A percentile compares a stretch with the other conserved stretches of the same genome.
Evolutionary conservation across 345 rosid genomes (phyloP).

Genomic region (Theobroma cacao): DNA sequence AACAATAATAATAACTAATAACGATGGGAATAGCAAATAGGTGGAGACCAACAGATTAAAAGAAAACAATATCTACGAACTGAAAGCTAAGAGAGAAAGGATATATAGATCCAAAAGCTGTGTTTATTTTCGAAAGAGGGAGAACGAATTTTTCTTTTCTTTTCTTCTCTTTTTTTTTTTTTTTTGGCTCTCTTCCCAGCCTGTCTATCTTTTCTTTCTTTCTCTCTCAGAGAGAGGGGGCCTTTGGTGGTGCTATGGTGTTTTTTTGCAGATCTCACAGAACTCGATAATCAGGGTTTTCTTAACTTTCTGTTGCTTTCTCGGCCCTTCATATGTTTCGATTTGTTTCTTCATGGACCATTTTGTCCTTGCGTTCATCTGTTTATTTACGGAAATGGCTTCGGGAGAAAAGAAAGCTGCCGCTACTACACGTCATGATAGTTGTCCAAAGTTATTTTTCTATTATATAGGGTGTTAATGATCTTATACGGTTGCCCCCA

Average conservation of each 20-base stretch:
- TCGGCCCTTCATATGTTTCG: constrained; percentile 57
- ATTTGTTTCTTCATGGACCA: constrained; percentile 35
- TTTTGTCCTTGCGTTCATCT: constrained; percentile 27
- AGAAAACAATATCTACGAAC: not conserved
- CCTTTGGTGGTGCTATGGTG: constrained; percentile 1
- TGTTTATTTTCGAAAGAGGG: not conserved
- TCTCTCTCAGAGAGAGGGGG: not conserved
- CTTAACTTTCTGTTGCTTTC: constrained; percentile 48
- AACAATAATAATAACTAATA: not conserved
- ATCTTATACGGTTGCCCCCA: not conserved
- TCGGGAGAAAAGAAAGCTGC: constrained; percentile 40
- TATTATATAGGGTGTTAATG: not conserved
- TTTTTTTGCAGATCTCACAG: constrained; percentile 64
- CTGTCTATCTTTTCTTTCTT: not conserved
- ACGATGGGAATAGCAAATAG: constrained; percentile 4
- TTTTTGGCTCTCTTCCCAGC: constrained; percentile 21
- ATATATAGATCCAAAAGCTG: constrained; percentile 11
- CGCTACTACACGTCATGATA: constrained; percentile 43
- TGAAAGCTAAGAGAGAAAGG: too few species aligned
- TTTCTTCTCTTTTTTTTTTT: too few species aligned
- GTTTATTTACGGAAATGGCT: constrained; percentile 20
- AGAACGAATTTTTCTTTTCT: too few species aligned
- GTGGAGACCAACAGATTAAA: not conserved
- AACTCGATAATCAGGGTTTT: constrained; percentile 61
- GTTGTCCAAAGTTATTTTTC: constrained; percentile 28